Conservation (phyloP, 768 basidiomycete genomes). For the Suillus ampliporus region DNA sequence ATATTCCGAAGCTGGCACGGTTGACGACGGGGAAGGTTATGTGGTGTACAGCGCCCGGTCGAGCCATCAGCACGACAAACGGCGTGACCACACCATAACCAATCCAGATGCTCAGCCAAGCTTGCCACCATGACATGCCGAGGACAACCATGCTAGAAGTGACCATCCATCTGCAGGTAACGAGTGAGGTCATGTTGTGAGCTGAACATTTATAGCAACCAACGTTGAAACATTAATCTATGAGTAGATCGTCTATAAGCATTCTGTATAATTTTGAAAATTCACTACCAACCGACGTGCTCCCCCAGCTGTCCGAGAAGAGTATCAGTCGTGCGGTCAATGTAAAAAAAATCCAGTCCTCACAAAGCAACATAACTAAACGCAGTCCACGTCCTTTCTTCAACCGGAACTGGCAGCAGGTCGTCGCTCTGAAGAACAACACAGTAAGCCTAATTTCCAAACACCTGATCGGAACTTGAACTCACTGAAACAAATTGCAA, state of each 20-base stretch:
- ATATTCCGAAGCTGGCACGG: slow-evolving; percentile 71
- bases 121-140: slow-evolving; percentile 78
- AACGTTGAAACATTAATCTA: slow-evolving; percentile 11
- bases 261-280: neutral
- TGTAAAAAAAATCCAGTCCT: slow-evolving; percentile 17
- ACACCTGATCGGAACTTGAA: slow-evolving; percentile 16
- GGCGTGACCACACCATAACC: slow-evolving; percentile 61
- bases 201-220: neutral
- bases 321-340: neutral
- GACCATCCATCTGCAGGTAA: slow-evolving; percentile 64
- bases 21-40: slow-evolving; percentile 72
- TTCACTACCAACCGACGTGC: slow-evolving; percentile 53
- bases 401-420: slow-evolving; percentile 59
- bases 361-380: slow-evolving; percentile 68
- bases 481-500: slow-evolving; percentile 57
- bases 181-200: slow-evolving; percentile 1
- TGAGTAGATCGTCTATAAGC: neutral
- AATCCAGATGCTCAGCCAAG: slow-evolving; percentile 76
- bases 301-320: slow-evolving; percentile 52
- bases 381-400: slow-evolving; percentile 62
- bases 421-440: slow-evolving; percentile 58
- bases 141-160: slow-evolving; percentile 68
- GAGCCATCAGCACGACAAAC: slow-evolving; percentile 72
- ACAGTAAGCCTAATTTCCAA: slow-evolving; percentile 6
- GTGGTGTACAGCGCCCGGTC: slow-evolving; percentile 74